Conservation (phyloP, 2,329 filamentous ascomycete genomes). For the Neocatenulostroma microsporum region DNA sequence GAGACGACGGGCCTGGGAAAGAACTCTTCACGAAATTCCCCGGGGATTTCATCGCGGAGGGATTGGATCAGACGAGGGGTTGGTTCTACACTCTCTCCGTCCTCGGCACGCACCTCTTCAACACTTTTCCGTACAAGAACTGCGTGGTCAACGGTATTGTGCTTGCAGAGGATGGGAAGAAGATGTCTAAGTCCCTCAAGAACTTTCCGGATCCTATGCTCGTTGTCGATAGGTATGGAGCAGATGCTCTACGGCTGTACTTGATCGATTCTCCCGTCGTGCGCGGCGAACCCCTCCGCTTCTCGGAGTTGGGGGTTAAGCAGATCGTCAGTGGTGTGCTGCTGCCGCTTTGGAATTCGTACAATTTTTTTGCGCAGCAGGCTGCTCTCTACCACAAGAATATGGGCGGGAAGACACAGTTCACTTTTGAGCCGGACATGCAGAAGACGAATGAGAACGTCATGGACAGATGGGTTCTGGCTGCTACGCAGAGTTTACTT, state of each 20-base stretch:
- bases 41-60: conserved; percentile 90
- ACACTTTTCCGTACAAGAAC: conserved; percentile 81
- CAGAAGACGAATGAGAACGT: conserved; percentile 77
- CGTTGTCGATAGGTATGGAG: conserved; percentile 81
- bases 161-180: conserved; percentile 89
- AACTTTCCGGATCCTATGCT: conserved; percentile 86
- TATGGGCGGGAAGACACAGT: conserved; percentile 66
- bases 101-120: conserved; percentile 79
- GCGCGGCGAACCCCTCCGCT: conserved; percentile 78
- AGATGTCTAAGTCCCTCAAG: conserved; percentile 96
- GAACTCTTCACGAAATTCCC: conserved; percentile 75
- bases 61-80: conserved; percentile 84
- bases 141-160: conserved; percentile 96
- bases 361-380: conserved; percentile 92
- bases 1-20: conserved; percentile 25
- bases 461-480: conserved; percentile 94
- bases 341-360: conserved; percentile 89
- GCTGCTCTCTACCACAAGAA: conserved; percentile 80
- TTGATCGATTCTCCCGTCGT: conserved; percentile 96
- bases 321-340: conserved; percentile 90
- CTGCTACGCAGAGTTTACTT: conserved; percentile 81
- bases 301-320: conserved; percentile 88
- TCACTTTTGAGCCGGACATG: conserved; percentile 66
- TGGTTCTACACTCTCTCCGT: conserved; percentile 96
- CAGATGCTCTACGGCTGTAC: conserved; percentile 88